These are phyloP conservation scores for Nepenthes mirabilis DNA, from an alignment of 148 eudicot genomes.

Conservation along the genomic window DNA sequence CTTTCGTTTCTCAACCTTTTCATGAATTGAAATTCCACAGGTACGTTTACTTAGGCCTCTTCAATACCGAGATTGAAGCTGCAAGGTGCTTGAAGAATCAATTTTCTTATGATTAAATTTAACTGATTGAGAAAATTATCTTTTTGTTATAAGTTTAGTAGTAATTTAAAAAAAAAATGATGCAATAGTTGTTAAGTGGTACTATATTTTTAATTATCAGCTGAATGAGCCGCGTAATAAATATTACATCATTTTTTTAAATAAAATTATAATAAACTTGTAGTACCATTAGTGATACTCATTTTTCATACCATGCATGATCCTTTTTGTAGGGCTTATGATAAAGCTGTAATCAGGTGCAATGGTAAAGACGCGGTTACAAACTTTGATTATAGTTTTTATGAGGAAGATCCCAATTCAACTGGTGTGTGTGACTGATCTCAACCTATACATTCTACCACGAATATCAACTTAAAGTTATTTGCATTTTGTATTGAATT, in stretches of 20 bases:
- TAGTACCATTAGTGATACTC: too few relatives aligned
- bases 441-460: neutral
- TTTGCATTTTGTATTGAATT: neutral
- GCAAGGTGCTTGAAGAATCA: conserved; percentile 43
- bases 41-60: conserved; percentile 92
- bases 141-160: neutral
- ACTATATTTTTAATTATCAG: too few relatives aligned
- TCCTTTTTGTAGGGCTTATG: conserved; percentile 59
- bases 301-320: neutral
- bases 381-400: conserved; percentile 78
- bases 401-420: conserved; percentile 57
- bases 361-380: conserved; percentile 95
- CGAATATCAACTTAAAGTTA: neutral
- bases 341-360: conserved; percentile 85
- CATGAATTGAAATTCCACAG: conserved; percentile 17
- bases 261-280: neutral
- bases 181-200: too few relatives aligned
- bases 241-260: neutral
- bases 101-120: neutral
- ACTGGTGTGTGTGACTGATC: neutral
- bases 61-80: conserved; percentile 91
- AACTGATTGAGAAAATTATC: too few relatives aligned
- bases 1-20: neutral
- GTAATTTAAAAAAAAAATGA: too few relatives aligned
- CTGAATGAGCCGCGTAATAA: too few relatives aligned